Percentiles rank a stretch among this genome's conserved stretches.
Conservation (phyloP, 2,329 filamentous ascomycete genomes). For the Fusarium avenaceum region DNA sequence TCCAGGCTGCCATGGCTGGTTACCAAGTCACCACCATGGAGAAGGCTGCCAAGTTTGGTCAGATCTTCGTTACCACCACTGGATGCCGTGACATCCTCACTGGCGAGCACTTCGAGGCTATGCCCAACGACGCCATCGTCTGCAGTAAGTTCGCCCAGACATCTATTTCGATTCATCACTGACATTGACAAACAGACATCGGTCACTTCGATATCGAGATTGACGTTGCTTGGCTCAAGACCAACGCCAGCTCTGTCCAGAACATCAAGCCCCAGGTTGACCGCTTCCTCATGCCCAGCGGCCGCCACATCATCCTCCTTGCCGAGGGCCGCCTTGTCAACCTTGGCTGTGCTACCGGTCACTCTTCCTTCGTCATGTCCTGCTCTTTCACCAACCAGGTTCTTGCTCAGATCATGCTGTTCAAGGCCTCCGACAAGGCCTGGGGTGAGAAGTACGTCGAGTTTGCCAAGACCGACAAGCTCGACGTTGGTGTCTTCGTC, state of each 20-base stretch:
- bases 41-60: slow-evolving; percentile 86
- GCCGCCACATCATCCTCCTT: slow-evolving; percentile 97
- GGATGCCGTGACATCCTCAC: slow-evolving; percentile 98
- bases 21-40: slow-evolving; percentile 99
- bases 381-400: slow-evolving; percentile 99
- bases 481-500: slow-evolving; percentile 91
- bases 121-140: slow-evolving; percentile 98
- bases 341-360: slow-evolving; percentile 97
- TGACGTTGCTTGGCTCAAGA: slow-evolving; percentile 99
- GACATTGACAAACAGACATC: slow-evolving; percentile 72
- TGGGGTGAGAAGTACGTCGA: slow-evolving; percentile 96
- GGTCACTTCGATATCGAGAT: slow-evolving; percentile 99
- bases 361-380: slow-evolving; percentile 99
- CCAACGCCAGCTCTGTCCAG: slow-evolving; percentile 90
- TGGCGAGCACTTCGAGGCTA: slow-evolving; percentile 91
- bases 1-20: slow-evolving; percentile 97
- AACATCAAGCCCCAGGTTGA: slow-evolving; percentile 99
- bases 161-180: slow-evolving; percentile 23
- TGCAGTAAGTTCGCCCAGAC: slow-evolving; percentile 75
- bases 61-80: slow-evolving; percentile 99
- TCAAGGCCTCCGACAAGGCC: slow-evolving; percentile 87
- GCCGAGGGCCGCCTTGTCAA: slow-evolving; percentile 99
- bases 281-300: slow-evolving; percentile 93
- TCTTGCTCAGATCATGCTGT: slow-evolving; percentile 98
- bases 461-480: slow-evolving; percentile 93